Evolutionary conservation across 805 yeast genomes (phyloP), one percentile per base, ranked within the genome.

Genomic region (Kodamaea kaohsiungensis): DNA sequence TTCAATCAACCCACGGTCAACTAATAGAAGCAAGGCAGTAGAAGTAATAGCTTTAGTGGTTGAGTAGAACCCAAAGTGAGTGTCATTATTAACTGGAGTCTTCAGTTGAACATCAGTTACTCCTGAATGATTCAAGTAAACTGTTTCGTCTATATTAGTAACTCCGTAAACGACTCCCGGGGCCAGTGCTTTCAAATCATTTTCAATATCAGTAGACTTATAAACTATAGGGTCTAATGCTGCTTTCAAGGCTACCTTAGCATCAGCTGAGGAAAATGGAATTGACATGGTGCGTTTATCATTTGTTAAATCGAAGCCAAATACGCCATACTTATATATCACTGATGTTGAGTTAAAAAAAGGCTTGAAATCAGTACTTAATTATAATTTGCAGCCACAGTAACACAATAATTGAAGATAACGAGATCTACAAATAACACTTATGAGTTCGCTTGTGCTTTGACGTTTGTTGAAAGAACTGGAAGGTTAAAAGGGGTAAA

Each of bases 11-110:
- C 72, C 73, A 19, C 63, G 62, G 22, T 74, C 76, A 46, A 63
- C 64, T 18, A 75, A 65, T 19, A 65, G 63, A 19, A 75, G 62
- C 10, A 70, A 53, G 2, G 72, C 78, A 63, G 71, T 67, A 12
- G 52, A 67, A 1, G 80, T 69, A 42, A 72, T 57, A 2, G 72
- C 57, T 55, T 72, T 72, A 8, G 76, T 71, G 46, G 69, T 67
- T 6, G 77, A 72, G 52, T 55, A 72, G 19, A 49, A 57, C 2
- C 60, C 50, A 30, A 70, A 57, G 3, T 59, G 49, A 39, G 65
- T 57, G 45, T 69, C 67, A 7, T 52, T 42, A 13, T 52, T 7
- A 1, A 64, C 54, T 8, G 63, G 59, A 2, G 56, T 58, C n/a
- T 56, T 53, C 6, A 61, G 48, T 2, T 60, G 60, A 4, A 65